Base-by-base conservation (phyloP, 208 protist species). In the Acanthamoeba royreba region DNA sequence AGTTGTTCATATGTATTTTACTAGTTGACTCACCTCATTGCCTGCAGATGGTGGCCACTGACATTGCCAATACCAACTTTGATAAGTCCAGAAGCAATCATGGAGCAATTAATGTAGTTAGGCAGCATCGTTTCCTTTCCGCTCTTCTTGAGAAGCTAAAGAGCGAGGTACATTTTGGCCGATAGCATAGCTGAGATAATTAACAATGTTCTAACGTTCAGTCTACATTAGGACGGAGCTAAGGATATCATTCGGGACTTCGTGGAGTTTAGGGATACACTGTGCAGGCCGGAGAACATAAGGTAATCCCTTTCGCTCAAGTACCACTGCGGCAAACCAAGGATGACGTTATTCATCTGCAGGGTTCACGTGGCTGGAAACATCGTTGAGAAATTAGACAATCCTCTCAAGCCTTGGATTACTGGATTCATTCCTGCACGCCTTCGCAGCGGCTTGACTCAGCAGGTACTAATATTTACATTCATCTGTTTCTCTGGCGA, bases 81-180 rank as follows among this genome's bases (percentile, higher is more conserved):
- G 87, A 92, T 52, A 40, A 8, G 38, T 43, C 8, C 4, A 92
- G 33, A 58, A 92, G 87, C 58, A 92, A 92, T 28, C 87, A 92
- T 40, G 63, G 63, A 13, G 87, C 61, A 31, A 55, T 53, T 58
- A 92, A 92, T 31, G 58, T 79, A 13, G 31, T 92, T 43, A 92
- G 77, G 63, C 87, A 92, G 61, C 87, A 92, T 31, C 87, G 63
- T 25, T 92, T 92, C 63, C 87, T 92, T 7, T 40, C 87, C 4
- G 19, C 8, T 13, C 40, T 92, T 35, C 2, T 92, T 35, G 87
- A 72, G 28, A 43, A 77, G 35, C 58, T 92, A 8, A 58, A 72
- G 46, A 79, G 0, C 31, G 87, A 92, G 46, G 87, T 79, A 49
- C 33, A 25, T 5, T 69, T 8, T 33, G 19, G 53, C 19, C 53